These are phyloP conservation scores for Microbotryomycetes sp. DNA, from an alignment of 1,284 basidiomycete species.

Conservation along the genomic window DNA sequence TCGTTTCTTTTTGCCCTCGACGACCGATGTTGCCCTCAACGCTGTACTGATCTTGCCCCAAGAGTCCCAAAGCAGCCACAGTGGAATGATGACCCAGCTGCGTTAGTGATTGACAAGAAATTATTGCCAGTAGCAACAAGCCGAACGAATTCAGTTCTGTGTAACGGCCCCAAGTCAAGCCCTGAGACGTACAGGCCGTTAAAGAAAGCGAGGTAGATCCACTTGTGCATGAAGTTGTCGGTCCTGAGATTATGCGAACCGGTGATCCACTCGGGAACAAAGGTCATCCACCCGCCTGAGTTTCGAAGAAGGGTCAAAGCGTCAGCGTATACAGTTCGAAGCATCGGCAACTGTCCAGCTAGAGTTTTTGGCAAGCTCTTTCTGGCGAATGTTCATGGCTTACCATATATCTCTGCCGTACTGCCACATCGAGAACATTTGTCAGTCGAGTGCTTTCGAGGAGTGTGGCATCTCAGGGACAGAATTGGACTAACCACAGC, in stretches of 20 bases:
- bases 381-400: slow-evolving; percentile 46
- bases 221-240: slow-evolving; percentile 54
- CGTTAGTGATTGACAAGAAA: background rate
- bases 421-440: background rate
- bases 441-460: background rate
- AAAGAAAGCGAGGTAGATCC: slow-evolving; percentile 34
- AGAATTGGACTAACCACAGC: slow-evolving; percentile 4
- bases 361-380: background rate
- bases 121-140: too few relatives aligned
- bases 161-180: too few relatives aligned
- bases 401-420: slow-evolving; percentile 37
- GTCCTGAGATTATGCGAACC: slow-evolving; percentile 64
- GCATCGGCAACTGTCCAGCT: background rate
- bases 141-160: too few relatives aligned
- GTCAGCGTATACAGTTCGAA: background rate
- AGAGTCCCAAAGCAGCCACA: slow-evolving; percentile 67
- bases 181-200: slow-evolving; percentile 23
- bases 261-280: slow-evolving; percentile 73
- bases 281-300: slow-evolving; percentile 42
- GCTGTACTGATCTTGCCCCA: slow-evolving; percentile 59
- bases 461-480: background rate
- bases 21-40: slow-evolving; percentile 43
- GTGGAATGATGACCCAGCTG: slow-evolving; percentile 70
- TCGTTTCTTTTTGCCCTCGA: too few relatives aligned
- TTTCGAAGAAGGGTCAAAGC: background rate